Conservation (phyloP, 202 grass and related monocot species). For the Schoenoplectus triqueter region DNA sequence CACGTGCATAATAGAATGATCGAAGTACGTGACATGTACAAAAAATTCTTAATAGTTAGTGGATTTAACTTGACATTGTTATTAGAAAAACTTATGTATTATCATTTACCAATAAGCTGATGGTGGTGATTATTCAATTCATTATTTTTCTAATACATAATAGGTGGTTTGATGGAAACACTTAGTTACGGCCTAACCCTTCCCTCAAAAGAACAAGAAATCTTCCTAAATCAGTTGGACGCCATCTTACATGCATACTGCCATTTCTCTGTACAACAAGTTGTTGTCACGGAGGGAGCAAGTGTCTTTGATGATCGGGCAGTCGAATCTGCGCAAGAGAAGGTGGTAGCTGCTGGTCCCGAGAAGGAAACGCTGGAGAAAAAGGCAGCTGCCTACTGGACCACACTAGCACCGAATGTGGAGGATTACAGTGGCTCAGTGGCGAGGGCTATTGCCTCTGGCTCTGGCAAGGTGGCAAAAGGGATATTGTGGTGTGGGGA, state of each 20-base stretch:
- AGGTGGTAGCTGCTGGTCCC: constrained; percentile 32
- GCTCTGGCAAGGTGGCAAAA: constrained; percentile 58
- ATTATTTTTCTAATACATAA: not conserved
- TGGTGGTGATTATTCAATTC: not conserved
- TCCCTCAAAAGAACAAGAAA: constrained; percentile 23
- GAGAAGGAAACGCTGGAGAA: constrained; percentile 47
- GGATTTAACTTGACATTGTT: not conserved
- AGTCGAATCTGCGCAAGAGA: constrained; percentile 33
- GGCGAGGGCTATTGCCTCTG: constrained; percentile 60
- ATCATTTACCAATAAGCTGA: not conserved
- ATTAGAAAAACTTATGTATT: not conserved
- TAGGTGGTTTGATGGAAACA: constrained; percentile 34
- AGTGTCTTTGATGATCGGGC: constrained; percentile 25
- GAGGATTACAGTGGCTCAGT: constrained; percentile 77
- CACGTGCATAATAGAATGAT: no score
- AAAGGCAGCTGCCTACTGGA: constrained; percentile 87
- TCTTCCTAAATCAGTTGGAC: constrained; percentile 47
- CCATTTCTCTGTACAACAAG: constrained; percentile 68
- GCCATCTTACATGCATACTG: constrained; percentile 51
- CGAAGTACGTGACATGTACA: no score
- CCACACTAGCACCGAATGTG: constrained; percentile 73
- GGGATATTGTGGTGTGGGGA: constrained; percentile 82
- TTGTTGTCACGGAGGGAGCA: constrained; percentile 26
- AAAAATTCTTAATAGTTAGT: no score
- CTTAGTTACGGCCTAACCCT: constrained; percentile 84